These are phyloP conservation scores for Penicillium parvum DNA, from an alignment of 495 filamentous ascomycete genomes.

Conservation along the genomic window DNA sequence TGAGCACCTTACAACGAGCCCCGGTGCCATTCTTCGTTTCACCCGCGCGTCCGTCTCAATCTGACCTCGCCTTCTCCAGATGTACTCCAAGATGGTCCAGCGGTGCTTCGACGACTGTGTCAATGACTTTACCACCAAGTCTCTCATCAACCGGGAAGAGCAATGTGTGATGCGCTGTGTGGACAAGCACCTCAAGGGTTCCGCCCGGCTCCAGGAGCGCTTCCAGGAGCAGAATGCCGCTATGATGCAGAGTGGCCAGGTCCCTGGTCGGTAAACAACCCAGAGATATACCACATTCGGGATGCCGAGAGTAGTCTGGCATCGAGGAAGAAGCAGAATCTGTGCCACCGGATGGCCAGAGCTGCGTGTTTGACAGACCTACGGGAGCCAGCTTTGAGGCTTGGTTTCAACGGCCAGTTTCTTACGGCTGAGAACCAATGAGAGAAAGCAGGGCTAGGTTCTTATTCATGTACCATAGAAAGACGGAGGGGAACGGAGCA, in stretches of 20 bases:
- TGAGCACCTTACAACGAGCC: no score
- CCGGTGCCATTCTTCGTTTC: background rate
- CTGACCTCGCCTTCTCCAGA: conserved; percentile 45
- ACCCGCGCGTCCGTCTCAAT: background rate
- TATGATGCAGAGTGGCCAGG: conserved; percentile 71
- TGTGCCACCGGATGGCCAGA: background rate
- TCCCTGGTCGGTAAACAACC: conserved; percentile 40
- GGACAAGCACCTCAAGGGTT: conserved; percentile 87
- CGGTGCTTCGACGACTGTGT: conserved; percentile 96
- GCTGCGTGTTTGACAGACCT: background rate
- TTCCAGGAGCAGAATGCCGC: conserved; percentile 93
- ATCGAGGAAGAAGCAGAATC: background rate
- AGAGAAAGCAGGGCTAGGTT: conserved; percentile 6
- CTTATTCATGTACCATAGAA: conserved; percentile 28
- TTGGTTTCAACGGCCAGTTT: no score
- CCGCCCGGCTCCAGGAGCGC: conserved; percentile 77
- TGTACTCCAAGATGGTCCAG: conserved; percentile 94
- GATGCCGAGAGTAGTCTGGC: conserved; percentile 2
- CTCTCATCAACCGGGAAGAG: conserved; percentile 77
- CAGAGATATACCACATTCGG: background rate
- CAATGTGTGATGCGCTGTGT: conserved; percentile 90
- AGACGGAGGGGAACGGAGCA: conserved; percentile 12
- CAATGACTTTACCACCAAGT: conserved; percentile 97
- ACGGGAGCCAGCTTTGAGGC: background rate
- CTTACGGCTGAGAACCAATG: no score